Evolutionary conservation across 225 moss, liverwort and hornwort genomes (phyloP).

Genomic region (Bryoerythrophyllum caledonicum): DNA sequence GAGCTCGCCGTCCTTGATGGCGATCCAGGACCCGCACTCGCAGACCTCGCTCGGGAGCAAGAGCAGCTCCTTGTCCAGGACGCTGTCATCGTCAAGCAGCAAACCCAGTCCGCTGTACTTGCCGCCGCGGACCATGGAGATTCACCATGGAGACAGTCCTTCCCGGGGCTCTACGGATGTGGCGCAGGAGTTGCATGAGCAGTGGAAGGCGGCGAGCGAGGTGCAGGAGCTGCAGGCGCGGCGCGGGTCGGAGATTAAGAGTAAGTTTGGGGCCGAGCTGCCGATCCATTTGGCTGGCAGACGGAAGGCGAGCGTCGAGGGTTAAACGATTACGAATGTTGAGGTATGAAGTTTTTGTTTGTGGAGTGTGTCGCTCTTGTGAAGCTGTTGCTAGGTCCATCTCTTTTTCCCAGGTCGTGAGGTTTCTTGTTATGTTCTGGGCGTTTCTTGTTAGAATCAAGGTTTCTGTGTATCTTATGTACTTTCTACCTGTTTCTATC

Average conservation of each 20-base stretch:
- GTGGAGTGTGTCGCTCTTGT: background rate
- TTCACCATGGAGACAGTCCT: background rate
- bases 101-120: conserved; percentile 29
- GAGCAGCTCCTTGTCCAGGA: conserved; percentile 30
- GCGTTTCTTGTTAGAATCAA: background rate
- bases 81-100: conserved; percentile 29
- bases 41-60: conserved; percentile 23
- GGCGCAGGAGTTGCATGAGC: conserved; percentile 5
- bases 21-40: conserved; percentile 17
- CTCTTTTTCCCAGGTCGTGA: background rate
- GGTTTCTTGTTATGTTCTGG: background rate
- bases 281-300: conserved; percentile 18
- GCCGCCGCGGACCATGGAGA: conserved; percentile 6
- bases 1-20: conserved; percentile 25
- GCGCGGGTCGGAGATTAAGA: background rate
- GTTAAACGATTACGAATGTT: conserved; percentile 7
- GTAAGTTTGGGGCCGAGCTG: background rate
- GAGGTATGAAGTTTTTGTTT: background rate
- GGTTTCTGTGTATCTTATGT: too few species aligned
- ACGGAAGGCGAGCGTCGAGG: conserved; percentile 20
- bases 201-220: background rate
- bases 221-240: background rate
- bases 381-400: background rate
- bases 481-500: too few species aligned
- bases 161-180: background rate